These are phyloP conservation scores for Penicillium griseofulvum DNA, from an alignment of 2,329 filamentous ascomycete genomes.

Conservation along the genomic window DNA sequence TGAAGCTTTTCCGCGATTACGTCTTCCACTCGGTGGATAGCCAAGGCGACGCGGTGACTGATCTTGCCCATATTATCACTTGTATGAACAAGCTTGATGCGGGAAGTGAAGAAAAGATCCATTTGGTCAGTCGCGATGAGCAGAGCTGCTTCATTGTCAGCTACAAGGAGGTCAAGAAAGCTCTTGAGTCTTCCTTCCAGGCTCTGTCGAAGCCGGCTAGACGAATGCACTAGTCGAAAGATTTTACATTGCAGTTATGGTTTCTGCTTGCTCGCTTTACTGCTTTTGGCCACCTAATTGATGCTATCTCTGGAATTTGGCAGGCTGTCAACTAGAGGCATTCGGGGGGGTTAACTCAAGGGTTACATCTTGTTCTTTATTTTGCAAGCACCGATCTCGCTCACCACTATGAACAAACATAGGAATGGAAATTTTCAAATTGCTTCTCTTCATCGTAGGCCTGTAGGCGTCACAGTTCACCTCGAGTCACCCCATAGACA, in stretches of 20 bases:
- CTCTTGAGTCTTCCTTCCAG: slow-evolving; percentile 60
- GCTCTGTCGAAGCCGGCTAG: slow-evolving; percentile 51
- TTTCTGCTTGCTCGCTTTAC: not conserved
- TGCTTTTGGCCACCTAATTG: not conserved
- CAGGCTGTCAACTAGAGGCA: not conserved
- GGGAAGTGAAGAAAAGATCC: slow-evolving; percentile 80
- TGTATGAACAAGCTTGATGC: slow-evolving; percentile 92
- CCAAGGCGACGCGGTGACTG: slow-evolving; percentile 76
- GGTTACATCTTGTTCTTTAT: not conserved
- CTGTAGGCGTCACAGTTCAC: slow-evolving; percentile 2
- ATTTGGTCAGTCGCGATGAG: slow-evolving; percentile 83
- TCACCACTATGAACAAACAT: slow-evolving; percentile 17
- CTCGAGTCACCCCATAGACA: slow-evolving; percentile 5
- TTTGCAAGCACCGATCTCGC: slow-evolving; percentile 8
- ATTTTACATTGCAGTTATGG: slow-evolving; percentile 5
- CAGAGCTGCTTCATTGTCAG: slow-evolving; percentile 84
- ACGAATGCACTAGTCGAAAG: slow-evolving; percentile 33
- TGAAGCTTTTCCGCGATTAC: slow-evolving; percentile 95
- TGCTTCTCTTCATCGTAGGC: not conserved
- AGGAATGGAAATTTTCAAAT: slow-evolving; percentile 23
- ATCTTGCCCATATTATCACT: slow-evolving; percentile 81
- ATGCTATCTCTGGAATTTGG: not conserved
- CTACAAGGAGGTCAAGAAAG: slow-evolving; percentile 80
- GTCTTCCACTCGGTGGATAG: slow-evolving; percentile 94
- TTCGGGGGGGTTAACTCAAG: not conserved